These are phyloP conservation scores for Jamesozyma rosinii DNA, from an alignment of 805 yeast genomes.

Conservation along the genomic window DNA sequence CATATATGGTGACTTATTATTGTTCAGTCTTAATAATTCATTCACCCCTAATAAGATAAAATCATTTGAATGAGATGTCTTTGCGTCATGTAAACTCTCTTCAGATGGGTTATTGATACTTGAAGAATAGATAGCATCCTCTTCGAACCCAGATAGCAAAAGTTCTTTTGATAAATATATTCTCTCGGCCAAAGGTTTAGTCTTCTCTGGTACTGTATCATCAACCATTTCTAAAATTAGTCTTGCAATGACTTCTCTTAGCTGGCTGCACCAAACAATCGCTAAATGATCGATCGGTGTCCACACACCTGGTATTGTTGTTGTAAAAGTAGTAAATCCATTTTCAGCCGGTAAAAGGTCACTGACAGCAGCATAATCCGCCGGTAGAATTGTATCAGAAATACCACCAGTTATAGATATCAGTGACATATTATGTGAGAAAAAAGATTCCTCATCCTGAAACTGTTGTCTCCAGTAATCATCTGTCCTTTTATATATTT, in stretches of 20 bases:
- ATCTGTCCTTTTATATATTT: constrained; percentile 64
- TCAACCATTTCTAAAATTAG: constrained; percentile 55
- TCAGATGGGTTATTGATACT: background rate
- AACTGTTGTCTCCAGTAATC: constrained; percentile 70
- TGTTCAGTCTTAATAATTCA: constrained; percentile 1
- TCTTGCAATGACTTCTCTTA: constrained; percentile 53
- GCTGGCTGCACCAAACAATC: constrained; percentile 91
- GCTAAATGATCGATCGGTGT: constrained; percentile 91
- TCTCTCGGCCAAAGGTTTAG: constrained; percentile 44
- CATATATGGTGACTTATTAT: background rate
- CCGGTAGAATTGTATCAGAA: constrained; percentile 69
- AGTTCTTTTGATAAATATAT: constrained; percentile 45
- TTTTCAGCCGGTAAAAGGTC: constrained; percentile 62
- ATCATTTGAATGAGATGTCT: background rate
- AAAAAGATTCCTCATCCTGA: constrained; percentile 20
- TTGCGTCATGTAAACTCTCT: background rate
- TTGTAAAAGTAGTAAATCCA: constrained; percentile 76
- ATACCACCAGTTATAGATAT: constrained; percentile 87
- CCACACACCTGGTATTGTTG: constrained; percentile 88
- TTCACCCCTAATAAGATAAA: background rate
- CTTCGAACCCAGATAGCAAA: constrained; percentile 51
- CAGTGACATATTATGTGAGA: constrained; percentile 45
- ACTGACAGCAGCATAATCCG: constrained; percentile 74
- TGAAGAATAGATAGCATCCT: constrained; percentile 16
- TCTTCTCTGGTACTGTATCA: constrained; percentile 36